Evolutionary conservation across 345 rosid species (phyloP).

Genomic region (Hibiscus syriacus): DNA sequence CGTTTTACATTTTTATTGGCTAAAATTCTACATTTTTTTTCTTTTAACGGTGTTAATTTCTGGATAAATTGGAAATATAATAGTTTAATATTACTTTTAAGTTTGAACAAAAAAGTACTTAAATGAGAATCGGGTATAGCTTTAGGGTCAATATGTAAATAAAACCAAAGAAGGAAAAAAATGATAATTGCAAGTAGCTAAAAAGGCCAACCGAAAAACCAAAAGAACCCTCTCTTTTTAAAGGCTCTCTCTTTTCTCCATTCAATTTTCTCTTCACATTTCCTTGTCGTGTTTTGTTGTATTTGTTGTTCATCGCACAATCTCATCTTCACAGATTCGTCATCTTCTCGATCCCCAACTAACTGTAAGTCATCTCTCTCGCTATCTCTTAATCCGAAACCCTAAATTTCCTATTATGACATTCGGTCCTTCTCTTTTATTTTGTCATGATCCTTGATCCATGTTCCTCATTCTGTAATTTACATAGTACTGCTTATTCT

Average conservation of each 20-base stretch:
- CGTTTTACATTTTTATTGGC: no score
- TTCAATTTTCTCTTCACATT: slow-evolving; percentile 1
- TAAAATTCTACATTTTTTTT: no score
- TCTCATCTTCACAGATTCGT: slow-evolving; percentile 36
- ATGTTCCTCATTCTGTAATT: not conserved
- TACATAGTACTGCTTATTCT: not conserved
- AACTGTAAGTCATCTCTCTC: slow-evolving; percentile 28
- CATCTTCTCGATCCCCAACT: slow-evolving; percentile 23
- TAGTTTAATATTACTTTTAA: no score
- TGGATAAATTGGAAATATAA: no score
- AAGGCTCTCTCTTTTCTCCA: not conserved
- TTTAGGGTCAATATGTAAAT: no score
- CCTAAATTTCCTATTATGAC: slow-evolving; percentile 16
- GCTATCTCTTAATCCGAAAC: slow-evolving; percentile 14
- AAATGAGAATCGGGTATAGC: no score
- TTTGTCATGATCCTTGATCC: slow-evolving; percentile 22
- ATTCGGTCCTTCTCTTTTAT: not conserved
- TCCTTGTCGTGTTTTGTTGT: not conserved
- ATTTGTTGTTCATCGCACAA: slow-evolving; percentile 15
- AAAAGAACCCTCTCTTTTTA: not conserved
- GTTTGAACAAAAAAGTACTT: no score
- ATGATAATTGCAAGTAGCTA: slow-evolving; percentile 12
- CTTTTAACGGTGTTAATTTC: no score
- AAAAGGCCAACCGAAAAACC: slow-evolving; percentile 16
- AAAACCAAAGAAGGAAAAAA: no score